These are phyloP conservation scores for Aspergillus sp. DNA, from an alignment of 2,329 filamentous ascomycete species.

Conservation along the genomic window DNA sequence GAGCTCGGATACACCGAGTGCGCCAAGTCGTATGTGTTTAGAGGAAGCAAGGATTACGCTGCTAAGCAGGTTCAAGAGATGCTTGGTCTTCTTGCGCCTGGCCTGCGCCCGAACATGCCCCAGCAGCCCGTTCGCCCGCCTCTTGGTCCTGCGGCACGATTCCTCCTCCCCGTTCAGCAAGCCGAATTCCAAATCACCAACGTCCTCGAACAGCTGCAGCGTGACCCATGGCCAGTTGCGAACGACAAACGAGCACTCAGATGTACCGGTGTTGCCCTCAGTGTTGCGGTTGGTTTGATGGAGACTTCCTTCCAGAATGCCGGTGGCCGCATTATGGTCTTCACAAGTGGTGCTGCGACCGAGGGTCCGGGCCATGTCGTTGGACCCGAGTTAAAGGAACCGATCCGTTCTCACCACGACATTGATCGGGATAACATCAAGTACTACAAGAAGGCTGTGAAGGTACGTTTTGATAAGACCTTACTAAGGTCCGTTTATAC, in stretches of 20 bases:
- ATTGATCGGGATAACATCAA: constrained; percentile 99
- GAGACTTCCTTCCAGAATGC: constrained; percentile 95
- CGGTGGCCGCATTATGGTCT: constrained; percentile 93
- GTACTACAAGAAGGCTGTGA: constrained; percentile 98
- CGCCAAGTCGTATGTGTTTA: constrained; percentile 97
- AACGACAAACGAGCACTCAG: constrained; percentile 86
- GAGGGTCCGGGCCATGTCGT: constrained; percentile 97
- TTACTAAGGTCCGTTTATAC: constrained; percentile 1
- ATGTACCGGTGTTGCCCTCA: constrained; percentile 94
- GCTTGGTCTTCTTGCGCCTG: constrained; percentile 74
- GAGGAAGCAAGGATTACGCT: constrained; percentile 95
- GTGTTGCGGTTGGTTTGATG: constrained; percentile 85
- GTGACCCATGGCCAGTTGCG: constrained; percentile 94
- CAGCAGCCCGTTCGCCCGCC: constrained; percentile 69
- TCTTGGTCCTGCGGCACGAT: constrained; percentile 77
- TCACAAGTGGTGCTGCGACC: constrained; percentile 88
- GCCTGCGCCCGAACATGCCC: constrained; percentile 67
- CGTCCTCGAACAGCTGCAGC: constrained; percentile 89
- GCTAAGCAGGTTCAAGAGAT: constrained; percentile 99
- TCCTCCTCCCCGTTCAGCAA: constrained; percentile 89
- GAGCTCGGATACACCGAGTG: constrained; percentile 98
- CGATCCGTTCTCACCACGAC: constrained; percentile 96
- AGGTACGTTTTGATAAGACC: constrained; percentile 54
- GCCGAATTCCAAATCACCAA: constrained; percentile 98
- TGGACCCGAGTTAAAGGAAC: constrained; percentile 88